Base-by-base conservation (phyloP, 768 basidiomycete species). In the Russula emetica region DNA sequence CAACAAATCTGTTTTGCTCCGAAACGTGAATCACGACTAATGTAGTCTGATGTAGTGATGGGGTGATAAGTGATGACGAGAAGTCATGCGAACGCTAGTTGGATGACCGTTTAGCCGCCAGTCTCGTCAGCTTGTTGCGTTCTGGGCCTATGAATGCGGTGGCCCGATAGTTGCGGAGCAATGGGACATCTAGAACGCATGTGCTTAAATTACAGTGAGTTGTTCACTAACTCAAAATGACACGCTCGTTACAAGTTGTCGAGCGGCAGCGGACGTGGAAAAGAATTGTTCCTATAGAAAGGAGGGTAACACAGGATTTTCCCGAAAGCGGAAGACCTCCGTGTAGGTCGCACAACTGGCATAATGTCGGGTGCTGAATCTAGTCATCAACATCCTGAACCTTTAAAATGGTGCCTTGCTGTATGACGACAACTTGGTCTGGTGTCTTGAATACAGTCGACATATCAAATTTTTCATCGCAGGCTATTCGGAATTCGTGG, bases 381-480 rank as follows among this genome's bases (percentile, higher is more conserved):
- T 62, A 65, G 60, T 44, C 42, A 47, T 65, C 64, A 34, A 57
- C 42, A 36, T 55, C 61, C 34, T 50, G 66, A 16, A 50, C 53
- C 53, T 58, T 62, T 9, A 44, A 60, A n/a, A 59, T 62, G 38
- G 64, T 32, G 5, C 56, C 66, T 26, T 68, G 63, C 57, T 62
- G 69, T 57, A 85, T 69, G 45, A 62, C 72, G 5, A 69, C 77
- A 32, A 84, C 75, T 67, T 92, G 86, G 36, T 78, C 77, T 2
- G 69, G 66, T 2, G 78, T 72, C 74, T 83, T 86, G 77, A 94
- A 93, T 28, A 84, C 74, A 8, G 86, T 88, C 22, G 90, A 85
- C 26, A 85, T 72, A 50, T 74, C 74, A 74, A 88, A 92, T 65
- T 73, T 80, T 18, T 62, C 67, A 55, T 82, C 78, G 61, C 84